Evolutionary conservation across 768 basidiomycete species (phyloP), one percentile per base, ranked within the genome.

Genomic region (Pleurotus salmoneostramineus): DNA sequence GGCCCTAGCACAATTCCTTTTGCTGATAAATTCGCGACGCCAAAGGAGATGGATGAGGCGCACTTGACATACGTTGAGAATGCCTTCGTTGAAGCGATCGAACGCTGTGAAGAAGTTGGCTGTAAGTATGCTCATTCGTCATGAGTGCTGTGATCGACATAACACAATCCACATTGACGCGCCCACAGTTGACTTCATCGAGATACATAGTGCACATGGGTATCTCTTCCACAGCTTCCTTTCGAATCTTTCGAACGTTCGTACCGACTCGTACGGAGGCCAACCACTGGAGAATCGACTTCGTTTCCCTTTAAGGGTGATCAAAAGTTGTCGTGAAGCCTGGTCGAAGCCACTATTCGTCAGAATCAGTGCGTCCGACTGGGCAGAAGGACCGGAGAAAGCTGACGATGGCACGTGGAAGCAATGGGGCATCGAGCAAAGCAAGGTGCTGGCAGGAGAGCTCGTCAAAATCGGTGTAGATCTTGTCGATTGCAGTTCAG

Each of bases 371-470:
- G 88, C 85, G 8, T 74, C 76, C 8, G 88, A 92, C 60, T 90
- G 86, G 85, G 82, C 81, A 6, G 75, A 79, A 56, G 77, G 75
- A 4, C 74, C 76, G 4, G 78, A 88, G 83, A 71, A 79, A 75
- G 67, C 80, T 73, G 71, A 74, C 66, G 67, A 82, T 15, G 85
- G 81, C 11, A 69, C 72, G 56, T 91, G 82, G 82, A 77, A 75
- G 58, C 78, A 83, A 52, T 91, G 91, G 89, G 91, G 91, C 8
- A 74, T 91, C 52, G 85, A 91, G 65, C 92, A 94, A 70, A 89
- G 81, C 66, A 84, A 75, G 34, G 64, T 85, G 35, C 76, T 85
- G 33, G 76, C 77, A 2, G 77, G 77, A 11, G 78, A 83, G 66
- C 67, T 93, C 64, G 68, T 80, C 63, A 75, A 82, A 56, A 61